Percentiles rank a stretch among this genome's conserved stretches.
Conservation (phyloP, 2,329 filamentous ascomycete genomes). For the Exophiala sp. region DNA sequence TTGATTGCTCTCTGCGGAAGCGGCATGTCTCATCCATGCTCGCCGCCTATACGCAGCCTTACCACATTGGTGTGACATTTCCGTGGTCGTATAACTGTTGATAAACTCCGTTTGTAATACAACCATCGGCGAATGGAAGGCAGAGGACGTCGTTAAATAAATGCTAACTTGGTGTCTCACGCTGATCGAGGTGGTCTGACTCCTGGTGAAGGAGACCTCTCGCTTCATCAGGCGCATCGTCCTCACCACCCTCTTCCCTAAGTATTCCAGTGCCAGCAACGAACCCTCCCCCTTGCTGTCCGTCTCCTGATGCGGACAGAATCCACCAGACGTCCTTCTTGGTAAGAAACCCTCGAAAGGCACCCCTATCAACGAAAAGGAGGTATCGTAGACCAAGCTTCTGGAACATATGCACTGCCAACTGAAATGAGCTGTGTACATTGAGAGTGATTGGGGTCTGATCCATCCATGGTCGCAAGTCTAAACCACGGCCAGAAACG, state of each 20-base stretch:
- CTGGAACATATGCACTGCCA: conserved; percentile 92
- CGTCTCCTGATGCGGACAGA: conserved; percentile 70
- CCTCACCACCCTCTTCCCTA: conserved; percentile 13
- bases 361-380: conserved; percentile 77
- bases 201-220: conserved; percentile 22
- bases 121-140: too few species aligned
- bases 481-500: conserved; percentile 72
- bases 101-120: too few species aligned
- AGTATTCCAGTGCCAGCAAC: conserved; percentile 21
- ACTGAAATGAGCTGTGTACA: conserved; percentile 68
- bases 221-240: conserved; percentile 21
- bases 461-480: conserved; percentile 97
- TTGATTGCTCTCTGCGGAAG: too few species aligned
- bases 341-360: conserved; percentile 79
- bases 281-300: conserved; percentile 25
- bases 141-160: too few species aligned
- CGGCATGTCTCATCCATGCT: too few species aligned
- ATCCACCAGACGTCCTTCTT: conserved; percentile 98
- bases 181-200: conserved; percentile 8
- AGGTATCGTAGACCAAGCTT: conserved; percentile 89
- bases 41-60: too few species aligned
- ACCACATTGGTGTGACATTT: too few species aligned
- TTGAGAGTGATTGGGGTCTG: conserved; percentile 93
- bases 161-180: conserved; percentile 3
- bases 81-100: too few species aligned